A percentile compares a stretch with the other conserved stretches of the same genome.
phyloP scores from a whole-genome alignment of 1,284 basidiomycete species.

The Ceratobasidium theobromae region DNA sequence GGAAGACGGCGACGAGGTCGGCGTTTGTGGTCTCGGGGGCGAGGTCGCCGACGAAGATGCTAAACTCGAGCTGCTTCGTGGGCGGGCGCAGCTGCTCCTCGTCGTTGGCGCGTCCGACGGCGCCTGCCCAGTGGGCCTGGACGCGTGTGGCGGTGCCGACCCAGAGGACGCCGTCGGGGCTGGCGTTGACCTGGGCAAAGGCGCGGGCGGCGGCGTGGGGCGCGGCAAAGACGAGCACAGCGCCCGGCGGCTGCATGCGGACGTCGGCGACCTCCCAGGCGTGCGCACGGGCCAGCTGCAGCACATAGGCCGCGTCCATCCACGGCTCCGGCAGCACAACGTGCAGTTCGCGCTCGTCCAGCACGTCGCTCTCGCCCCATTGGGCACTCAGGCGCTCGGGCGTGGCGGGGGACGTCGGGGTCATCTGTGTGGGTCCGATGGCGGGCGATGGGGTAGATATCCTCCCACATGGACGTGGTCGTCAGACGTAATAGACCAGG shows the following conservation, averaged over 20 bases:
- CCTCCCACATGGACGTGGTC: too few species aligned
- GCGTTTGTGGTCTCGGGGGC: constrained; percentile 88
- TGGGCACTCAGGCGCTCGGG: too few species aligned
- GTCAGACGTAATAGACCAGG: too few species aligned
- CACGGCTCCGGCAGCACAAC: constrained; percentile 84
- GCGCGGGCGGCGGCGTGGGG: constrained; percentile 69
- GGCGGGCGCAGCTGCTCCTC: too few species aligned
- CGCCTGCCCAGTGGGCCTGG: constrained; percentile 42
- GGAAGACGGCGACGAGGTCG: constrained; percentile 84
- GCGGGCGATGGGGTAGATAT: too few species aligned
- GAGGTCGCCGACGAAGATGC: constrained; percentile 88
- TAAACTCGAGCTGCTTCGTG: constrained; percentile 63
- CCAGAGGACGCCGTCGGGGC: constrained; percentile 49
- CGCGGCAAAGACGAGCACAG: constrained; percentile 73
- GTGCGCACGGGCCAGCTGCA: constrained; percentile 54
- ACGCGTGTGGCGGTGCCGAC: constrained; percentile 46
- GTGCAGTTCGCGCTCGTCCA: constrained; percentile 50
- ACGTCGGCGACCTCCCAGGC: constrained; percentile 37
- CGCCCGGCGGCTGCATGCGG: constrained; percentile 11
- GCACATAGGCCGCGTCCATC: constrained; percentile 90
- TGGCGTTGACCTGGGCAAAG: constrained; percentile 64
- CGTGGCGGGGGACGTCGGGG: too few species aligned
- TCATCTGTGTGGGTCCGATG: too few species aligned
- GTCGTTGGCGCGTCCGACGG: constrained; percentile 26
- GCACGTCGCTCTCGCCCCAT: too few species aligned